phyloP scores from a whole-genome alignment of 2,329 filamentous ascomycete species.

The Beauveria varroae region DNA sequence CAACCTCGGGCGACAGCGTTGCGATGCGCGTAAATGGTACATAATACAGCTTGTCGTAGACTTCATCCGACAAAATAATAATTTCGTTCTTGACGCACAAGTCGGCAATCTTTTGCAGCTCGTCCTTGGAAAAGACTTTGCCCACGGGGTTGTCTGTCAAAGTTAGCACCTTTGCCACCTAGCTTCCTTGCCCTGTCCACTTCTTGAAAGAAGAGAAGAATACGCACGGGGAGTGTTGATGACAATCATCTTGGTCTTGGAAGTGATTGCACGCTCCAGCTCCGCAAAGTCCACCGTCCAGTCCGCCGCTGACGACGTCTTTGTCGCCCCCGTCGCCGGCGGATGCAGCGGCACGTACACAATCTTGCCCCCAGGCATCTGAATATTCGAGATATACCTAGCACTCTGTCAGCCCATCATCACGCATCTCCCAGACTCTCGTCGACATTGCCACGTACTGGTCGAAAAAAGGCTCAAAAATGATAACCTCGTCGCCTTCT shows the following conservation, averaged over 20 bases:
- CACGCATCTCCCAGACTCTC: neutral
- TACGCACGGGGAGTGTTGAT: constrained; percentile 60
- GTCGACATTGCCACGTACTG: constrained; percentile 51
- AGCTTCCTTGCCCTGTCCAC: constrained; percentile 9
- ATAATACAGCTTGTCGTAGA: constrained; percentile 94
- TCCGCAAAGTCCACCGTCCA: constrained; percentile 84
- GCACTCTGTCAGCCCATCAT: neutral
- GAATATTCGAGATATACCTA: constrained; percentile 91
- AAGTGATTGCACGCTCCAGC: constrained; percentile 72
- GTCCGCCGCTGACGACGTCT: constrained; percentile 77
- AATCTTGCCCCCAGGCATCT: constrained; percentile 94
- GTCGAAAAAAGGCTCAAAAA: constrained; percentile 98
- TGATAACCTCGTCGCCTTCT: constrained; percentile 87
- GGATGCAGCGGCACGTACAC: constrained; percentile 94
- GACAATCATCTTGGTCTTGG: constrained; percentile 93
- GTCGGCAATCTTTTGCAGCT: constrained; percentile 77
- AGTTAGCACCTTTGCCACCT: neutral
- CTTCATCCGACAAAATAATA: constrained; percentile 85
- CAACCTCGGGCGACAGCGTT: constrained; percentile 84
- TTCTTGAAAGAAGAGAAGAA: neutral
- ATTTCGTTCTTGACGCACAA: constrained; percentile 89
- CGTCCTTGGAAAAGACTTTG: constrained; percentile 82
- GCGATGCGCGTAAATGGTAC: constrained; percentile 90
- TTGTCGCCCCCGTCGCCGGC: constrained; percentile 67
- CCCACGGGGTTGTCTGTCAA: constrained; percentile 80